A percentile compares a stretch with the other conserved stretches of the same genome.
phyloP scores from a whole-genome alignment of 768 basidiomycete species.

The Mycena chlorophos region DNA sequence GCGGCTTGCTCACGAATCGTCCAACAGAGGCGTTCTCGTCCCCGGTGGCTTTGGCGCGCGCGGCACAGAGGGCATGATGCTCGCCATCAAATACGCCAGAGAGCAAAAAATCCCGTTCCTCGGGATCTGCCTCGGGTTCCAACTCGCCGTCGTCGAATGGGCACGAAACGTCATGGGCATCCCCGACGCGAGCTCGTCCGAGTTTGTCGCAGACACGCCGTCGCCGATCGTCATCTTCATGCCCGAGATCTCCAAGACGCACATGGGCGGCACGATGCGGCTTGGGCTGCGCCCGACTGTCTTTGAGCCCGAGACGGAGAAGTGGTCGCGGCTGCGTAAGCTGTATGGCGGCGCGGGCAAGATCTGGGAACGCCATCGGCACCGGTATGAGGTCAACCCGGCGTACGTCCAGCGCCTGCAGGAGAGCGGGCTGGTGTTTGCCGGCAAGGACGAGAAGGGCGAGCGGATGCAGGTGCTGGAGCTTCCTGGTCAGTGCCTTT shows the following conservation, averaged over 20 bases:
- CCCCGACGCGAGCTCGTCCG: constrained; percentile 80
- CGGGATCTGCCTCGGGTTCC: constrained; percentile 97
- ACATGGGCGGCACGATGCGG: constrained; percentile 99
- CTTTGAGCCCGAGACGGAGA: constrained; percentile 69
- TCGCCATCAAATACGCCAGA: constrained; percentile 96
- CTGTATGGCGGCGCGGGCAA: constrained; percentile 80
- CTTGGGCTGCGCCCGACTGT: constrained; percentile 96
- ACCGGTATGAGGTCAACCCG: constrained; percentile 95
- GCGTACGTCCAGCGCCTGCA: constrained; percentile 72
- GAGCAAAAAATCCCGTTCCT: constrained; percentile 95
- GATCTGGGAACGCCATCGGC: constrained; percentile 96
- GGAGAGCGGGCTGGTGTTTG: constrained; percentile 61
- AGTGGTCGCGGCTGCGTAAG: constrained; percentile 70
- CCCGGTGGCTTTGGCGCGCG: constrained; percentile 94
- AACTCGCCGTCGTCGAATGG: constrained; percentile 95
- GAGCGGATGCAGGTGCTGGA: constrained; percentile 98
- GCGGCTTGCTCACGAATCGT: constrained; percentile 11
- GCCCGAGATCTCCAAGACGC: constrained; percentile 97
- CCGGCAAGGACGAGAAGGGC: constrained; percentile 91
- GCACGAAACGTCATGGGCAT: constrained; percentile 80
- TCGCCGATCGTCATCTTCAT: constrained; percentile 90
- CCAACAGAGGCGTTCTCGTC: constrained; percentile 85
- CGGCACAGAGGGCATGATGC: constrained; percentile 96
- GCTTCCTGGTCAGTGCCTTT: constrained; percentile 59
- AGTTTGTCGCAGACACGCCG: constrained; percentile 64